Conservation (phyloP, 1,284 basidiomycete species). For the Tilletia horrida region DNA sequence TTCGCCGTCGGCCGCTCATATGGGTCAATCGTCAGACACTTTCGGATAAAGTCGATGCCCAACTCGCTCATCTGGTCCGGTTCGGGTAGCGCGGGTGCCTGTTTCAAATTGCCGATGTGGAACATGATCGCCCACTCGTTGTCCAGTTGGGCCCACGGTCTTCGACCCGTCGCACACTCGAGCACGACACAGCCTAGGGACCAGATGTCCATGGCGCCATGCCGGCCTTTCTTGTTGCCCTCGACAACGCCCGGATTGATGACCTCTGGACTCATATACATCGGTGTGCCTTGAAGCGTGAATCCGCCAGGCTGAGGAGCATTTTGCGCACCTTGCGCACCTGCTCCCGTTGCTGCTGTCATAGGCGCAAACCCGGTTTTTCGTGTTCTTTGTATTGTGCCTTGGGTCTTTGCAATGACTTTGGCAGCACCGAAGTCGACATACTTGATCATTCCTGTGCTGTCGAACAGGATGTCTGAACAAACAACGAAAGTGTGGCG, state of each 20-base stretch:
- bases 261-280: conserved; percentile 50
- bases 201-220: conserved; percentile 96
- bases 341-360: conserved; percentile 45
- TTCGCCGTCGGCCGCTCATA: conserved; percentile 75
- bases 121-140: conserved; percentile 99
- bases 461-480: conserved; percentile 83
- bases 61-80: conserved; percentile 79
- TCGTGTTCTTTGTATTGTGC: conserved; percentile 58
- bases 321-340: conserved; percentile 59
- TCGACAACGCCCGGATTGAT: conserved; percentile 13
- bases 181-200: conserved; percentile 92
- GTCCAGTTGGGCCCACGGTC: conserved; percentile 97
- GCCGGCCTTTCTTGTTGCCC: conserved; percentile 6
- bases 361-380: conserved; percentile 17
- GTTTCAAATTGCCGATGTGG: conserved; percentile 94
- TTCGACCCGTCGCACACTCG: conserved; percentile 90
- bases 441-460: conserved; percentile 89
- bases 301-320: conserved; percentile 26
- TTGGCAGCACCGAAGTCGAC: conserved; percentile 99
- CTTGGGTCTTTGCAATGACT: conserved; percentile 87
- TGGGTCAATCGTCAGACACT: conserved; percentile 86
- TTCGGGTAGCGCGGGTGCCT: conserved; percentile 92
- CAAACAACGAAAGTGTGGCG: conserved; percentile 3
- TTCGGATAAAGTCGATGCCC: conserved; percentile 90
- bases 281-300: conserved; percentile 10